Evolutionary conservation across 2,329 filamentous ascomycete genomes (phyloP), one percentile per base, ranked within the genome.

Genomic region (Botrytis pseudocinerea): DNA sequence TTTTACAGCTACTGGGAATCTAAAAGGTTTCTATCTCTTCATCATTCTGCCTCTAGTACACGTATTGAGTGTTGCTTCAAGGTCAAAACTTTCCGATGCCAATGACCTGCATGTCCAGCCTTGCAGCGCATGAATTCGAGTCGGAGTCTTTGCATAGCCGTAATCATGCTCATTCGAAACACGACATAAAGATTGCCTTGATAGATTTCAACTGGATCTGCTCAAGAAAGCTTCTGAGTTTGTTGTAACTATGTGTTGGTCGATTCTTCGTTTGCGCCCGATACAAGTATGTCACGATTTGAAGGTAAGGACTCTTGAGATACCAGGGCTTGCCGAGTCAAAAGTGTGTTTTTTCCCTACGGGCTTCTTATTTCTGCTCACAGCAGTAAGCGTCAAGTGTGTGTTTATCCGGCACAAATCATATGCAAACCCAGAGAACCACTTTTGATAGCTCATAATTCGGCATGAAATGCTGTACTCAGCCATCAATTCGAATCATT

Each of bases 361-460:
- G 14, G 32, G 12, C n/a, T 25, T 35, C 46, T 14, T n/a, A 16
- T 8, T 66, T n/a, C 7, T 38, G 8, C 64, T 40, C 25, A 35
- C 44, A 51, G 4, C 25, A 51, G 48, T 44, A 40, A 22, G 10
- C 28, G 46, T 54, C 25, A 51, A 22, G 22, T 18, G 22, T 35
- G 35, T 68, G 16, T 28, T 68, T 68, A 40, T 14, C 64, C 64
- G 46, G 46, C 35, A 28, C 46, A 40, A 54, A 68, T 68, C 46
- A 68, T 32, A 54, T 40, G 46, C 35, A 14, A 54, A 28, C 40
- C 22, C 10, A 28, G 35, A 54, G 14, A 51, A 66, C 64, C 64
- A 66, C 4, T 18, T 28, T 66, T 3, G 22, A 51, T 35, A 28
- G 32, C 63, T 22, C 44, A 48, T 6, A 38, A 16, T 22, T 48